Evolutionary conservation across 164 flowering plant species (phyloP).

Genomic region (Chloranthus sessilifolius): DNA sequence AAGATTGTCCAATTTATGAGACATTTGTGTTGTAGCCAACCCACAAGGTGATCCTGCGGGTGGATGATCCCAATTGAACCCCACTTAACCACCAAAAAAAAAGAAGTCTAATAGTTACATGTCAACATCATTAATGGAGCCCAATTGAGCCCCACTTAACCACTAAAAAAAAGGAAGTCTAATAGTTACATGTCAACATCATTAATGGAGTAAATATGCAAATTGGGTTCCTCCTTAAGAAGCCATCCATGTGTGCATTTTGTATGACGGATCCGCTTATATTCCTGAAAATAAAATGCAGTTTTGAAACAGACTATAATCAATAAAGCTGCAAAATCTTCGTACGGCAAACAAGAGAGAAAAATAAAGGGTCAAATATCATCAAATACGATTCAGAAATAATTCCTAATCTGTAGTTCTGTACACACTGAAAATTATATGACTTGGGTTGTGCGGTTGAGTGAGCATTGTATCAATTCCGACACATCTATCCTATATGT

Average conservation of each 20-base stretch:
- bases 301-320: too few relatives aligned
- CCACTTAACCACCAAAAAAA: not conserved
- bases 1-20: too few relatives aligned
- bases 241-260: constrained; percentile 79
- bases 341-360: constrained; percentile 1
- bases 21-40: not conserved
- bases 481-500: too few relatives aligned
- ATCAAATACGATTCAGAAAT: not conserved
- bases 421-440: not conserved
- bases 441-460: not conserved
- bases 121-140: constrained; percentile 53
- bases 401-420: not conserved
- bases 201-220: constrained; percentile 72
- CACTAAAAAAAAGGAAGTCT: not conserved
- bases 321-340: too few relatives aligned
- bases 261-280: constrained; percentile 36
- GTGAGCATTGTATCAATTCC: too few relatives aligned
- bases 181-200: constrained; percentile 78
- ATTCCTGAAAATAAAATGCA: constrained; percentile 32
- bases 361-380: not conserved
- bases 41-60: not conserved
- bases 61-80: not conserved
- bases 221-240: constrained; percentile 60
- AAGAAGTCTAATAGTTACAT: constrained; percentile 43
- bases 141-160: not conserved